phyloP scores from a whole-genome alignment of 2,329 filamentous ascomycete genomes.

The Colletotrichum noveboracense region DNA sequence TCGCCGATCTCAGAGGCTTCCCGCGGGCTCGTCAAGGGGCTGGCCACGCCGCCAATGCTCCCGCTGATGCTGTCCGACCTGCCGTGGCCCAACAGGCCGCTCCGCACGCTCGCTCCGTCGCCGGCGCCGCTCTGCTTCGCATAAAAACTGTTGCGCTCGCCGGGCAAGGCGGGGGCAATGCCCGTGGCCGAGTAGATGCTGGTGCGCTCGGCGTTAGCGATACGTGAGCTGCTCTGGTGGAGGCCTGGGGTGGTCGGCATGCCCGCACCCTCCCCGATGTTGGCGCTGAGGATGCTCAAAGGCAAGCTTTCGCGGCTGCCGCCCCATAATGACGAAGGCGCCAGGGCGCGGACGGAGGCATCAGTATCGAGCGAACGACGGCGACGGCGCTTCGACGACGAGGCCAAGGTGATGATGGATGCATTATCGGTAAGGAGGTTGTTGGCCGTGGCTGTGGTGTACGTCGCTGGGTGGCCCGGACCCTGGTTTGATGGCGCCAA shows the following conservation, averaged over 20 bases:
- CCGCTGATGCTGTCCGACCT: conserved; percentile 83
- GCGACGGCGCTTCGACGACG: conserved; percentile 78
- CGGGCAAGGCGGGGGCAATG: conserved; percentile 66
- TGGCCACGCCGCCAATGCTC: conserved; percentile 69
- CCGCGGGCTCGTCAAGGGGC: conserved; percentile 65
- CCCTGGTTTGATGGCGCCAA: conserved; percentile 56
- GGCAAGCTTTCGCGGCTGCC: conserved; percentile 82
- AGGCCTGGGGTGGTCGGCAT: conserved; percentile 54
- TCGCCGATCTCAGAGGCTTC: conserved; percentile 37
- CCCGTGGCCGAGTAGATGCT: conserved; percentile 84
- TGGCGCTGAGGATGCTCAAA: conserved; percentile 77
- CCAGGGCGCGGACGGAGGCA: conserved; percentile 83
- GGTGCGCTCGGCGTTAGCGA: conserved; percentile 62
- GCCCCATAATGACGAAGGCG: conserved; percentile 81
- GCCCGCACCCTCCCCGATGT: conserved; percentile 56
- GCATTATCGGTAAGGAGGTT: conserved; percentile 85
- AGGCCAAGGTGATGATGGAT: conserved; percentile 83
- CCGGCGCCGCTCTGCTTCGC: conserved; percentile 62
- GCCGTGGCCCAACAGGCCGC: conserved; percentile 77
- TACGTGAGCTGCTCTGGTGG: conserved; percentile 51
- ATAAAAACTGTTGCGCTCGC: conserved; percentile 84
- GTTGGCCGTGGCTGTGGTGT: conserved; percentile 80
- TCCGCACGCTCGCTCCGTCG: conserved; percentile 80
- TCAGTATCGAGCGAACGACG: conserved; percentile 85
- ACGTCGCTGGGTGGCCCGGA: conserved; percentile 68